phyloP scores from a whole-genome alignment of 441 rosid genomes.

The Rhodomyrtus psidioides region DNA sequence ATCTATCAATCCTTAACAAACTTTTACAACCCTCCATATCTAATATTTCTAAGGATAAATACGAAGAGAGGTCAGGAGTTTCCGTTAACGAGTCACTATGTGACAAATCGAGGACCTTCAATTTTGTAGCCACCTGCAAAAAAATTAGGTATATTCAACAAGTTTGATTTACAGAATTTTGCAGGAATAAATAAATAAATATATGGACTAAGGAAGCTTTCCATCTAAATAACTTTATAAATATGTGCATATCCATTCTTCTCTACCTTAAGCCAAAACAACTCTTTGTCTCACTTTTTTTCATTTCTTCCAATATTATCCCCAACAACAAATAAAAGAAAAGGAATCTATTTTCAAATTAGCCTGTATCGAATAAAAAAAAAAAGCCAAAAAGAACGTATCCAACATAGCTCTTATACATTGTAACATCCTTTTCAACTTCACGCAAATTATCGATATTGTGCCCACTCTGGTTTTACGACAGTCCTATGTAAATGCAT shows the following conservation, averaged over 20 bases:
- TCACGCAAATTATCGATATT: background rate
- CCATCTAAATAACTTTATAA: background rate
- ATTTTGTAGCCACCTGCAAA: background rate
- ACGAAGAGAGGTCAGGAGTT: background rate
- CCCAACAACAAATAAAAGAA: background rate
- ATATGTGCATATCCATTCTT: background rate
- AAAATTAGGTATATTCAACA: background rate
- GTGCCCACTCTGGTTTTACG: background rate
- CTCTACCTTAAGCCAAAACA: background rate
- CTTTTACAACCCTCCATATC: rapidly evolving
- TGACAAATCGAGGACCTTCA: background rate
- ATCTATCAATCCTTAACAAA: background rate
- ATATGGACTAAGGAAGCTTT: no score
- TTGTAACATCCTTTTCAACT: background rate
- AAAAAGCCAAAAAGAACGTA: no score
- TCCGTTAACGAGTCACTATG: rapidly evolving
- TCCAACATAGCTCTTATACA: background rate
- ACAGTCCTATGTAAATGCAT: background rate
- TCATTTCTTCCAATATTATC: background rate
- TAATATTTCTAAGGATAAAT: background rate
- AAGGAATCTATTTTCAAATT: background rate
- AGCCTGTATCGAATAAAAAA: background rate
- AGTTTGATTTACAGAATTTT: background rate
- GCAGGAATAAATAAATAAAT: no score
- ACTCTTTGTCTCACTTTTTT: background rate